phyloP scores from a whole-genome alignment of 2,329 filamentous ascomycete genomes.

The Diaporthe longicolla region DNA sequence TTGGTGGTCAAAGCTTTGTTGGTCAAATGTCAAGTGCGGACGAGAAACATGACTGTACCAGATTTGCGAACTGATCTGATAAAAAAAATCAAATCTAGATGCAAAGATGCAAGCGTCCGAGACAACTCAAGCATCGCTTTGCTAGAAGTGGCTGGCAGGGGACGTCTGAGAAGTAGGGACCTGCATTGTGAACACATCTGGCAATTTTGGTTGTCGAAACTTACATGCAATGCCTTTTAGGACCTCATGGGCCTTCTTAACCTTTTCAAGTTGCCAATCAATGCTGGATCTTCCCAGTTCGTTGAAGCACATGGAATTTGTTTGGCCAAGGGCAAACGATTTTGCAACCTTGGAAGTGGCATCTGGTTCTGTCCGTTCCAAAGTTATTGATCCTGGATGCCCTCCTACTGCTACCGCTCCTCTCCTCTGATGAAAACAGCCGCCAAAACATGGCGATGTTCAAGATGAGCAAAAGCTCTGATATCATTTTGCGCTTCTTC shows the following conservation, averaged over 20 bases:
- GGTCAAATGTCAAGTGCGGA: background rate
- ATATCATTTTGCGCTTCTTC: too few species aligned
- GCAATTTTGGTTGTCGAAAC: background rate
- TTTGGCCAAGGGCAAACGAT: background rate
- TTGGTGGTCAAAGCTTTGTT: background rate
- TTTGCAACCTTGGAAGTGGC: too few species aligned
- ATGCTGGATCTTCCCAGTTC: too few species aligned
- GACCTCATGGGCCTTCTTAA: background rate
- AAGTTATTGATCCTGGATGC: too few species aligned
- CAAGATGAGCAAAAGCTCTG: too few species aligned
- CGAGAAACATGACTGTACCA: background rate
- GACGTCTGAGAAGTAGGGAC: too few species aligned
- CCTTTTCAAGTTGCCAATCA: background rate
- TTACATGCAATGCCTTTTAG: background rate
- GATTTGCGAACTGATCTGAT: background rate
- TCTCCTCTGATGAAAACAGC: background rate
- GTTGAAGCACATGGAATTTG: background rate
- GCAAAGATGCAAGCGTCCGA: background rate
- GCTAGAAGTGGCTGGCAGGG: too few species aligned
- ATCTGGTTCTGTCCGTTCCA: background rate
- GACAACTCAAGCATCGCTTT: background rate
- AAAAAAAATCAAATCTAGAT: too few species aligned
- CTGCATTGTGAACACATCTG: too few species aligned
- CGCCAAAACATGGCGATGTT: too few species aligned
- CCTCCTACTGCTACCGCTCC: background rate